Evolutionary conservation across 129 eudicot genomes (phyloP).

Genomic region (carrot (Daucus carota)): DNA sequence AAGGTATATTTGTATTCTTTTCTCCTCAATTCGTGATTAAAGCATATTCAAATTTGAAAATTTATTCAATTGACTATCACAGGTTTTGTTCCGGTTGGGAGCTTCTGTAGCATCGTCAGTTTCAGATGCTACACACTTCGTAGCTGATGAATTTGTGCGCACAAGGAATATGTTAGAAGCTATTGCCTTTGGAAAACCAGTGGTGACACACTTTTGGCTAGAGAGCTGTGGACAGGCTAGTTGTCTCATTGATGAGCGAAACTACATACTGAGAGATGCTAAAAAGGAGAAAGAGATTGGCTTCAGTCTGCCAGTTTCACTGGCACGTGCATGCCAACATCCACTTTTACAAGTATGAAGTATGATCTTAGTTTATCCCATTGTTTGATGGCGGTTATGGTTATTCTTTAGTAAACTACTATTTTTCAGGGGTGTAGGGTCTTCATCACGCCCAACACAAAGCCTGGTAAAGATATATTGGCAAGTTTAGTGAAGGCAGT

Average conservation of each 20-base stretch:
- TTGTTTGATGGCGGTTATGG: not conserved
- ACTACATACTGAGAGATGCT: constrained; percentile 70
- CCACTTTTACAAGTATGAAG: constrained; percentile 78
- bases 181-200: constrained; percentile 81
- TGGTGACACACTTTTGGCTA: constrained; percentile 80
- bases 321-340: constrained; percentile 51
- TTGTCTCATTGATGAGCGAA: constrained; percentile 72
- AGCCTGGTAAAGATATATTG: constrained; percentile 82
- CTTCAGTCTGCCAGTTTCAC: constrained; percentile 65
- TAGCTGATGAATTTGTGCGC: constrained; percentile 81
- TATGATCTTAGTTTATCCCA: constrained; percentile 10
- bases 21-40: not conserved
- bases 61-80: constrained; percentile 13
- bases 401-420: constrained; percentile 2
- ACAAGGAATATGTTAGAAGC: constrained; percentile 97
- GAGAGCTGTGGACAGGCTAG: constrained; percentile 78
- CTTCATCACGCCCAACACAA: constrained; percentile 73
- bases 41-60: constrained; percentile 4
- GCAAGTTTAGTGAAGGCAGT: constrained; percentile 88
- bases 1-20: constrained; percentile 43
- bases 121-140: constrained; percentile 84
- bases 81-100: constrained; percentile 67
- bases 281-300: constrained; percentile 78
- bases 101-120: constrained; percentile 59
- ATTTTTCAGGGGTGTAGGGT: constrained; percentile 63